Evolutionary conservation across 2,329 filamentous ascomycete species (phyloP).

Genomic region (Drechslerella stenobrocha): DNA sequence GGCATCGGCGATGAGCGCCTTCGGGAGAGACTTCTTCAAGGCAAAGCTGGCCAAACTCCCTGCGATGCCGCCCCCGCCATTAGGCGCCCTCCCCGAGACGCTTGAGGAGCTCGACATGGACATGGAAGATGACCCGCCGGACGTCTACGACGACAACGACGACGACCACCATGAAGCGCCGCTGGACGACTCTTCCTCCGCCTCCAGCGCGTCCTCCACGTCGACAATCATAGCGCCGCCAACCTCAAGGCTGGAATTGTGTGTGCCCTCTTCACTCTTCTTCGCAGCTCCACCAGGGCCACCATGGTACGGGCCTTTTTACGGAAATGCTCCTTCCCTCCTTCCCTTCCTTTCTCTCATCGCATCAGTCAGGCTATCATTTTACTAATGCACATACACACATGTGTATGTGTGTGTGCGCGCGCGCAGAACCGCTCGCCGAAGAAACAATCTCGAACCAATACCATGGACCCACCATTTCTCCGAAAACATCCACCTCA

Average conservation of each 20-base stretch:
- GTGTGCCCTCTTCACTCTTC: constrained; percentile 54
- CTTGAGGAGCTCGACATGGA: constrained; percentile 63
- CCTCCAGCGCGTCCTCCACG: constrained; percentile 87
- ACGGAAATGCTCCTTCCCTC: constrained; percentile 50
- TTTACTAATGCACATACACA: constrained; percentile 49
- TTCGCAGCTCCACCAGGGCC: constrained; percentile 27
- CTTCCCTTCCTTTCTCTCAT: constrained; percentile 54
- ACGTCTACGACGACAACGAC: constrained; percentile 55
- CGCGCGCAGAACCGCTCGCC: constrained; percentile 54
- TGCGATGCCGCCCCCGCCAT: constrained; percentile 60
- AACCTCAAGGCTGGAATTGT: constrained; percentile 73
- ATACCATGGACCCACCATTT: constrained; percentile 90
- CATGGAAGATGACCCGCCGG: constrained; percentile 59
- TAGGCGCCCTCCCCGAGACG: constrained; percentile 52
- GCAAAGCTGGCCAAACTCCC: constrained; percentile 68
- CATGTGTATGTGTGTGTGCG: constrained; percentile 15
- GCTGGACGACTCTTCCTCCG: constrained; percentile 66
- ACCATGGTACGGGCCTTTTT: constrained; percentile 50
- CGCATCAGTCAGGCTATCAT: too few relatives aligned
- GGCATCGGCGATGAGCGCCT: constrained; percentile 68
- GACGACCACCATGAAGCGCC: constrained; percentile 55
- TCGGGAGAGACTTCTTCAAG: constrained; percentile 78
- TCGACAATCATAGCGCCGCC: constrained; percentile 85
- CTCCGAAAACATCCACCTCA: constrained; percentile 78
- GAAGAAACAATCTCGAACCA: constrained; percentile 63